These are phyloP conservation scores for Colletotrichum agaves DNA, from an alignment of 2,329 filamentous ascomycete species.

Conservation along the genomic window DNA sequence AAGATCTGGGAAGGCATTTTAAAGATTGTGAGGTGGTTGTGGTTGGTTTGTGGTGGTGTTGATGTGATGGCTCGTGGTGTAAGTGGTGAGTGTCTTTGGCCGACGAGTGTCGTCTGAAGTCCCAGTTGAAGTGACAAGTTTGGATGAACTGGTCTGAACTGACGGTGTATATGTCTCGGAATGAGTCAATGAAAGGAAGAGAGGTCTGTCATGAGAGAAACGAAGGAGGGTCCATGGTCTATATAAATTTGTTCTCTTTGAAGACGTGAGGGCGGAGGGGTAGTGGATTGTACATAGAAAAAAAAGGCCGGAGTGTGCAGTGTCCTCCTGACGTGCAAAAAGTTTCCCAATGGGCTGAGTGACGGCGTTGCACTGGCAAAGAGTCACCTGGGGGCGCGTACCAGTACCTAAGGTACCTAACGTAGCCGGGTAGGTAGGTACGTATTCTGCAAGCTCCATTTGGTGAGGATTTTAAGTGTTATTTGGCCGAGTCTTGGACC, in stretches of 20 bases:
- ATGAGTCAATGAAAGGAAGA: conserved; percentile 24
- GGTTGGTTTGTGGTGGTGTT: neutral
- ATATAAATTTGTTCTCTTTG: conserved; percentile 26
- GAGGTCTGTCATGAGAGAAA: neutral
- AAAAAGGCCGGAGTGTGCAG: conserved; percentile 14
- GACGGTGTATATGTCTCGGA: conserved; percentile 10
- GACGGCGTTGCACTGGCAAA: conserved; percentile 33
- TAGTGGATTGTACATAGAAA: conserved; percentile 9
- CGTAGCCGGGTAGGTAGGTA: neutral
- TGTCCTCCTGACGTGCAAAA: conserved; percentile 35
- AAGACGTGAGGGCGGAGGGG: conserved; percentile 10
- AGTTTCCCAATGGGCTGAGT: conserved; percentile 24
- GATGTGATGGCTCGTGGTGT: conserved; percentile 18
- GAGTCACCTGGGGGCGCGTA: conserved; percentile 2
- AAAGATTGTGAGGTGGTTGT: conserved; percentile 4
- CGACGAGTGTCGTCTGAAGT: conserved; percentile 29
- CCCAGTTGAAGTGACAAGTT: conserved; percentile 5
- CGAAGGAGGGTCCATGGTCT: conserved; percentile 30
- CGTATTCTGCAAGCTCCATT: neutral
- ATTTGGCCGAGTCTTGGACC: neutral
- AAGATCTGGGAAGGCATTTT: conserved; percentile 57
- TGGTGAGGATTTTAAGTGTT: too few relatives aligned
- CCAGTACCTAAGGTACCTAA: conserved; percentile 31
- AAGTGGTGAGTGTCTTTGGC: conserved; percentile 17
- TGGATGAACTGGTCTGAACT: conserved; percentile 4